phyloP scores from a whole-genome alignment of 345 rosid species.

The Gossypium turneri region DNA sequence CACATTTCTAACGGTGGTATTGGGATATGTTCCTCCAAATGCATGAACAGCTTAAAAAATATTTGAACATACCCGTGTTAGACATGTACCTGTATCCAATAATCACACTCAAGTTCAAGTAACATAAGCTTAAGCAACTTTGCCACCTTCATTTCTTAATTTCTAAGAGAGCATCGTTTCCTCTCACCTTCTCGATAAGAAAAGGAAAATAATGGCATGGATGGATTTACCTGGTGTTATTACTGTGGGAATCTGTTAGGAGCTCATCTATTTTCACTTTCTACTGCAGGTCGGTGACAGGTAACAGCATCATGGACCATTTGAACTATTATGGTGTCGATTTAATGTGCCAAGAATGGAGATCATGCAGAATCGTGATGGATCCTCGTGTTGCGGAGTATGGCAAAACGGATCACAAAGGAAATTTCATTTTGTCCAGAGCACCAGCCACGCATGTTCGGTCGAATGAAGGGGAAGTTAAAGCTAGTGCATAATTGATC shows the following conservation, averaged over 20 bases:
- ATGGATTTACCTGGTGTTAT: neutral
- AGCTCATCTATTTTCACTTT: neutral
- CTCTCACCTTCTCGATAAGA: neutral
- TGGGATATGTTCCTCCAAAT: neutral
- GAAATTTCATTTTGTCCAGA: conserved; percentile 61
- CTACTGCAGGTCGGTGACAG: conserved; percentile 65
- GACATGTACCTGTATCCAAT: neutral
- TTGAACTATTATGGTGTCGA: conserved; percentile 66
- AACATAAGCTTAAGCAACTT: neutral
- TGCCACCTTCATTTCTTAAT: neutral
- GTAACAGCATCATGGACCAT: conserved; percentile 75
- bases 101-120: neutral
- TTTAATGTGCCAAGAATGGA: conserved; percentile 48
- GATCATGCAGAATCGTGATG: conserved; percentile 70
- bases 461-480: conserved; percentile 3
- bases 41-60: neutral
- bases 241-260: neutral
- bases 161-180: neutral
- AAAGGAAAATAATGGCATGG: conserved; percentile 9
- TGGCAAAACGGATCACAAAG: conserved; percentile 52
- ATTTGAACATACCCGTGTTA: neutral
- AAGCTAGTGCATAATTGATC: conserved; percentile 9
- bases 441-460: conserved; percentile 23
- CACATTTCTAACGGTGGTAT: neutral
- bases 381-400: conserved; percentile 31